These are phyloP conservation scores for Chaetomium tenue DNA, from an alignment of 495 filamentous ascomycete genomes.

Conservation along the genomic window DNA sequence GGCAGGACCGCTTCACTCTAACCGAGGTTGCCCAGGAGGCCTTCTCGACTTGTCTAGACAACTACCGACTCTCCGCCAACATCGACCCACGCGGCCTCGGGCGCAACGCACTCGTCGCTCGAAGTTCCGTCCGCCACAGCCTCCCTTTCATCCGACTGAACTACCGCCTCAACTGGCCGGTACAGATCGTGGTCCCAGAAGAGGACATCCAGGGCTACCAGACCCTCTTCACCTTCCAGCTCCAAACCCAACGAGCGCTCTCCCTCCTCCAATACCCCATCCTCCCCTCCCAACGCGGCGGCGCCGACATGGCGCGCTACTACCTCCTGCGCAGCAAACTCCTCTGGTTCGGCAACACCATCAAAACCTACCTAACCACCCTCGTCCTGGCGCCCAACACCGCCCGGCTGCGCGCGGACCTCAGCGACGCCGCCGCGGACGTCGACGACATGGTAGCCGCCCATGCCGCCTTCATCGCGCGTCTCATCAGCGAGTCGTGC, in stretches of 20 bases:
- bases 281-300: slow-evolving; percentile 32
- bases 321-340: slow-evolving; percentile 69
- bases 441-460: slow-evolving; percentile 77
- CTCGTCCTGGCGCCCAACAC: slow-evolving; percentile 64
- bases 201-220: slow-evolving; percentile 63
- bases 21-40: slow-evolving; percentile 74
- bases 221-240: slow-evolving; percentile 66
- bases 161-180: slow-evolving; percentile 74
- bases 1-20: slow-evolving; percentile 80
- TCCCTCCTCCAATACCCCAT: slow-evolving; percentile 62
- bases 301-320: slow-evolving; percentile 45
- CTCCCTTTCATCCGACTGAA: slow-evolving; percentile 58
- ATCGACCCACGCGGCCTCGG: slow-evolving; percentile 46
- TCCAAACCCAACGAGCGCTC: slow-evolving; percentile 74
- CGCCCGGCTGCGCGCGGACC: slow-evolving; percentile 48
- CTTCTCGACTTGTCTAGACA: slow-evolving; percentile 58
- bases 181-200: slow-evolving; percentile 75
- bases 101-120: slow-evolving; percentile 35
- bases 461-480: slow-evolving; percentile 61
- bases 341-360: slow-evolving; percentile 72
- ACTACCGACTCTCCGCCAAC: slow-evolving; percentile 56
- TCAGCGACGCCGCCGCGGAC: slow-evolving; percentile 59
- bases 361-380: slow-evolving; percentile 73
- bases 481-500: slow-evolving; percentile 63
- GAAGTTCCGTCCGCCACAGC: slow-evolving; percentile 47